Base-by-base conservation (phyloP, 768 basidiomycete species). In the Lepiota venenata region DNA sequence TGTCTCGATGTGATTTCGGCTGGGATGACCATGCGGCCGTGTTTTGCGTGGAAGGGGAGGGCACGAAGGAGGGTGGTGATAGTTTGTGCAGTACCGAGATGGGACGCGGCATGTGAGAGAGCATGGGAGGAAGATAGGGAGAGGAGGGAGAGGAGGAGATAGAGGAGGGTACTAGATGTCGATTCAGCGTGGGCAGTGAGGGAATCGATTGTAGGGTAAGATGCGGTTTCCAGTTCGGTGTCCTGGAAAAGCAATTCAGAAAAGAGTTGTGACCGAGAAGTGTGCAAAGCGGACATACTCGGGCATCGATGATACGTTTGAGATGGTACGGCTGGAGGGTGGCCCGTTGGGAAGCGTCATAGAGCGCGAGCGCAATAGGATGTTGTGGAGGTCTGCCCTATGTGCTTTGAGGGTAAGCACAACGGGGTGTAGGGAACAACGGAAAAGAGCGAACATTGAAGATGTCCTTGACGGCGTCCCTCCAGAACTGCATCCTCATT, bases 401-500 rank as follows among this genome's bases (percentile, higher is more conserved):
- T 56, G 58, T 38, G 53, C 16, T 46, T 36, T 20, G 16, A 20
- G 7, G 29, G 59, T 55, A 50, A 56, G 58, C 57, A 56, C 50
- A 47, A 44, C 58, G 66, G 44, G 53, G 42, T 32, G 44, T 36
- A 25, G 10, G 61, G 10, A 58, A 60, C 46, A 59, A 55, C 27
- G 47, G 36, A 21, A 22, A 52, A 16, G 25, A 32, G 67, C 77
- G 66, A 62, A 88, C 91, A 64, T 86, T 79, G 61, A 72, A 72
- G 18, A 91, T 81, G 44, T 71, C 78, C 61, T 84, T 88, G 22
- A 93, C 63, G 11, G 88, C 84, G 63, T 94, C 90, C 61, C 83
- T 80, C 91, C 91, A 94, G 66, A 93, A 93, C 65, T 92, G 85
- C 74, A 91, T 80, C 59, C 89, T 78, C 79, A 92, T 89, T 65